Evolutionary conservation across 2,329 filamentous ascomycete species (phyloP).

Genomic region (Microdochium trichocladiopsis): DNA sequence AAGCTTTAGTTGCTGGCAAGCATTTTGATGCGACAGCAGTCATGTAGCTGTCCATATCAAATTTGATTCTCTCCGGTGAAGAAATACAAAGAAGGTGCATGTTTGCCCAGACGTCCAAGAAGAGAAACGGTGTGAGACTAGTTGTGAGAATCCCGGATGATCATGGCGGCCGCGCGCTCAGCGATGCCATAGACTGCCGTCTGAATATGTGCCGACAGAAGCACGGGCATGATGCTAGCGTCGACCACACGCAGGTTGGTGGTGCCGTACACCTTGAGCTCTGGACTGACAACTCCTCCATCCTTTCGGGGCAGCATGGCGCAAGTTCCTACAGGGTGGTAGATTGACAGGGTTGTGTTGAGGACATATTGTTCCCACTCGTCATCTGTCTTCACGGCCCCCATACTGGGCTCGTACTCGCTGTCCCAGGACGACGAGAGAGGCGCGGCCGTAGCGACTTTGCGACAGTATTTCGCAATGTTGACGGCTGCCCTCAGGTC

Average conservation of each 20-base stretch:
- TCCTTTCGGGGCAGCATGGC: constrained; percentile 35
- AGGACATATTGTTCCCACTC: constrained; percentile 2
- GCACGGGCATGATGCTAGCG: constrained; percentile 38
- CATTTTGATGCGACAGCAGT: too few species aligned
- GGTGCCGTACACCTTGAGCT: constrained; percentile 36
- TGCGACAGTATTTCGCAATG: constrained; percentile 12
- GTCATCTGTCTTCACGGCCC: constrained; percentile 1
- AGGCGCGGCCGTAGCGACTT: constrained; percentile 1
- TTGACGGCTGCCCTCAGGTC: constrained; percentile 16
- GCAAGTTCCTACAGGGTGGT: constrained; percentile 34
- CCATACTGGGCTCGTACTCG: constrained; percentile 2
- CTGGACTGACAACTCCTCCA: constrained; percentile 36
- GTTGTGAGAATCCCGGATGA: background rate
- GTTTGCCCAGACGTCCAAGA: background rate
- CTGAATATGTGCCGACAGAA: constrained; percentile 36
- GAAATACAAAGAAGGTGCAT: background rate
- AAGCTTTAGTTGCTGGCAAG: too few species aligned
- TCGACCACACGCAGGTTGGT: constrained; percentile 37
- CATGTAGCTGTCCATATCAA: too few species aligned
- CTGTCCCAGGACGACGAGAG: background rate
- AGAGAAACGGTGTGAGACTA: background rate
- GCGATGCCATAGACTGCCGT: constrained; percentile 43
- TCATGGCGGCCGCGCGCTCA: constrained; percentile 29
- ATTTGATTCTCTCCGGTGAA: background rate
- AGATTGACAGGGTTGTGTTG: constrained; percentile 18